A percentile compares a stretch with the other conserved stretches of the same genome.
Conservation (phyloP, 2,329 filamentous ascomycete species). For the Colletotrichum phormii region DNA sequence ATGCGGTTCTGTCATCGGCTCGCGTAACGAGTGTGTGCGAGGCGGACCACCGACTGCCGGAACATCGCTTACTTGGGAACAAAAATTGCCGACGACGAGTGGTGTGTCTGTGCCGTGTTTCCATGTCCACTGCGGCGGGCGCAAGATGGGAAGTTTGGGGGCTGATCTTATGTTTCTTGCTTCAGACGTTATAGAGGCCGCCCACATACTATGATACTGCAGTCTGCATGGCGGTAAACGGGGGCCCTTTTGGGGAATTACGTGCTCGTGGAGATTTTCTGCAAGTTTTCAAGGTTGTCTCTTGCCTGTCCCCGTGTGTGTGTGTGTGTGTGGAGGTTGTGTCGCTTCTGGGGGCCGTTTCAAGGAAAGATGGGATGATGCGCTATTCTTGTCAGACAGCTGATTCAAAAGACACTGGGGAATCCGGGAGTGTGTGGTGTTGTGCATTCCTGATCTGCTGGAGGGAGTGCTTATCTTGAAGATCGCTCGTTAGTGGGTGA, state of each 20-base stretch:
- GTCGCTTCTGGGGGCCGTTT: conserved; percentile 2
- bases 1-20: neutral
- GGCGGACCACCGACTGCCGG: neutral
- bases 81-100: neutral
- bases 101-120: neutral
- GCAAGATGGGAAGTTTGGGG: neutral
- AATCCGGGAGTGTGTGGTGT: neutral
- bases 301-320: no score
- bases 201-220: no score
- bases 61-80: neutral
- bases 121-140: neutral
- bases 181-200: neutral
- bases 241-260: neutral
- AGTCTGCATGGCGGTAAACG: neutral
- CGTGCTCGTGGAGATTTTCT: neutral
- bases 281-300: neutral
- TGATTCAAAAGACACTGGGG: neutral
- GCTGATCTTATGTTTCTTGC: neutral
- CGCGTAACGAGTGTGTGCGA: neutral
- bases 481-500: conserved; percentile 16
- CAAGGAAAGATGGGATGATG: conserved; percentile 1
- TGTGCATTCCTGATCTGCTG: neutral
- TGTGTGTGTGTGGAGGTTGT: neutral
- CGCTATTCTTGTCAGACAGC: neutral
- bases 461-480: conserved; percentile 3